Evolutionary conservation across 768 basidiomycete genomes (phyloP).

Genomic region (Leccinellum luteum): DNA sequence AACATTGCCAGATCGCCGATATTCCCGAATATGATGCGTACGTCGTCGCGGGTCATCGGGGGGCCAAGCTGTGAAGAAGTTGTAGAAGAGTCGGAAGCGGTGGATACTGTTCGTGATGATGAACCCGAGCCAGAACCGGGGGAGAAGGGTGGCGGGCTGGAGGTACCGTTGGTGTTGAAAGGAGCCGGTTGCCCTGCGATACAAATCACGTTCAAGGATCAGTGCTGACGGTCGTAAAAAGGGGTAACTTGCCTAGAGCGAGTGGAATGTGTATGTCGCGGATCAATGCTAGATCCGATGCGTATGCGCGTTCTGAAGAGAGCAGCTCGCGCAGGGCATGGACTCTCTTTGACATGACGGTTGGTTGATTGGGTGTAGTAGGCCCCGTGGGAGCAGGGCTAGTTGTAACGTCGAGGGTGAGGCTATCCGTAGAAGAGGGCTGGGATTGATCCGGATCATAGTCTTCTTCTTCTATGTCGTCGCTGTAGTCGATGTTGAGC

Average conservation of each 20-base stretch:
- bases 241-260: slow-evolving; percentile 57
- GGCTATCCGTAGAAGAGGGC: slow-evolving; percentile 26
- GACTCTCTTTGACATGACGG: slow-evolving; percentile 59
- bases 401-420: slow-evolving; percentile 18
- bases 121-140: slow-evolving; percentile 37
- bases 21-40: slow-evolving; percentile 72
- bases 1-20: slow-evolving; percentile 72
- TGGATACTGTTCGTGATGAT: slow-evolving; percentile 39
- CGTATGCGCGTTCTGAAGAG: slow-evolving; percentile 77
- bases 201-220: slow-evolving; percentile 9
- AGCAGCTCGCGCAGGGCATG: slow-evolving; percentile 78
- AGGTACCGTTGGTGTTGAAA: slow-evolving; percentile 29
- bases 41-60: slow-evolving; percentile 72
- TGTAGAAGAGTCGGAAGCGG: slow-evolving; percentile 49
- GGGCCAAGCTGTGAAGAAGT: slow-evolving; percentile 48
- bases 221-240: slow-evolving; percentile 1
- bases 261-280: slow-evolving; percentile 76
- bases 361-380: slow-evolving; percentile 30
- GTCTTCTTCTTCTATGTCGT: slow-evolving; percentile 28
- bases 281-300: slow-evolving; percentile 78
- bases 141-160: slow-evolving; percentile 26
- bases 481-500: slow-evolving; percentile 18
- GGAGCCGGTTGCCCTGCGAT: slow-evolving; percentile 40
- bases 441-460: slow-evolving; percentile 25
- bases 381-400: slow-evolving; percentile 5